A percentile compares a stretch with the other conserved stretches of the same genome.
Evolutionary conservation across 495 filamentous ascomycete species (phyloP).

Genomic region (Xylaria flabelliformis): DNA sequence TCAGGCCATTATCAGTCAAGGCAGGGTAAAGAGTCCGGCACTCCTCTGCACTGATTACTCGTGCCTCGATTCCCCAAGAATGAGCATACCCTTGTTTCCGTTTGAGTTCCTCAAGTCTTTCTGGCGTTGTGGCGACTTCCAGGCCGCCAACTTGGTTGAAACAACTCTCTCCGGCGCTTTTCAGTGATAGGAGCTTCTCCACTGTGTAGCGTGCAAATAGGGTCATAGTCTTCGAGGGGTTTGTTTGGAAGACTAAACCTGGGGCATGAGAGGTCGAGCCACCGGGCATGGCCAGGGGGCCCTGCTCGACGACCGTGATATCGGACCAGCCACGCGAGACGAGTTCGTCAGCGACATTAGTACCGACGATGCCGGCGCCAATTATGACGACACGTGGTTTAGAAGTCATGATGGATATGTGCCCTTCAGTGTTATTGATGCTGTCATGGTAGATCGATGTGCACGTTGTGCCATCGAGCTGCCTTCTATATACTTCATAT

Average conservation of each 20-base stretch:
- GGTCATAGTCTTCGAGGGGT: slow-evolving; percentile 58
- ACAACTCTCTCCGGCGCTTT: slow-evolving; percentile 45
- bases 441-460: slow-evolving; percentile 9
- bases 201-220: slow-evolving; percentile 56
- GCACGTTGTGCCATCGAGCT: not conserved
- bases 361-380: slow-evolving; percentile 60
- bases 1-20: slow-evolving; percentile 48
- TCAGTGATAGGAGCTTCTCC: slow-evolving; percentile 50
- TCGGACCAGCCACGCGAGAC: slow-evolving; percentile 56
- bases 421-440: slow-evolving; percentile 10
- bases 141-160: slow-evolving; percentile 60
- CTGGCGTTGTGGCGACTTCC: slow-evolving; percentile 58
- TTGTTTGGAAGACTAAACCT: slow-evolving; percentile 60
- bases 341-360: slow-evolving; percentile 60
- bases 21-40: slow-evolving; percentile 52
- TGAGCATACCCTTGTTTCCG: slow-evolving; percentile 57
- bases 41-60: slow-evolving; percentile 50
- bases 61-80: slow-evolving; percentile 56
- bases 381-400: slow-evolving; percentile 55
- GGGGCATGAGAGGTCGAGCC: slow-evolving; percentile 62
- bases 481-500: slow-evolving; percentile 25
- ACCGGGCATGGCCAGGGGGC: slow-evolving; percentile 57
- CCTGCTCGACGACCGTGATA: slow-evolving; percentile 63
- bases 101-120: slow-evolving; percentile 57
- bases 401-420: slow-evolving; percentile 25